Conservation (phyloP, 768 basidiomycete species). For the Pisolithus orientalis region DNA sequence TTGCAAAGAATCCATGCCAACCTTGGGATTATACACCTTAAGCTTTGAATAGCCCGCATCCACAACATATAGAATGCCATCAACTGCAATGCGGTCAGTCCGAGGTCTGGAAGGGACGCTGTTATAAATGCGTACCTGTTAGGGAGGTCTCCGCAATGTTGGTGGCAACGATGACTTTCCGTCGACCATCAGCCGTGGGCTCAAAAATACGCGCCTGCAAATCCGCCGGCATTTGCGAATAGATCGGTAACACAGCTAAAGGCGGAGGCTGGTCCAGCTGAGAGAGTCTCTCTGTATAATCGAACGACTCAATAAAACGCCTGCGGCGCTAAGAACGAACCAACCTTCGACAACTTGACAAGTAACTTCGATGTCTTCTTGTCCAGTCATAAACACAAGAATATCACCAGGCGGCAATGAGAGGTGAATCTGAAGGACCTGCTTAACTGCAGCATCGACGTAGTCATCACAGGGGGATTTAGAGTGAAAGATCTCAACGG, state of each 20-base stretch:
- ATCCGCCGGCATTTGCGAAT: slow-evolving; percentile 99
- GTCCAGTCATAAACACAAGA: slow-evolving; percentile 98
- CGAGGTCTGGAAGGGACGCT: background rate
- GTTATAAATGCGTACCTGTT: slow-evolving; percentile 51
- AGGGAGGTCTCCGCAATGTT: slow-evolving; percentile 99
- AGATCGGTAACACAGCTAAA: slow-evolving; percentile 91
- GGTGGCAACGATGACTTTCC: slow-evolving; percentile 97
- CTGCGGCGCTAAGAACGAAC: slow-evolving; percentile 9
- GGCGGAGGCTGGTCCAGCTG: slow-evolving; percentile 90
- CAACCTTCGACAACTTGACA: slow-evolving; percentile 89
- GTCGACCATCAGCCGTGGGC: slow-evolving; percentile 85
- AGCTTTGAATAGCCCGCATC: slow-evolving; percentile 96
- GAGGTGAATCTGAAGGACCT: slow-evolving; percentile 93
- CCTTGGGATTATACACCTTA: slow-evolving; percentile 98
- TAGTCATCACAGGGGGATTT: slow-evolving; percentile 99
- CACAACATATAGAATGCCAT: slow-evolving; percentile 95
- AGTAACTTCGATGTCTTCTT: slow-evolving; percentile 97
- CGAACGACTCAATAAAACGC: background rate
- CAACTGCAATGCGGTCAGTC: slow-evolving; percentile 47
- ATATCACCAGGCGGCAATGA: slow-evolving; percentile 92
- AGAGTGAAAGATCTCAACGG: slow-evolving; percentile 92
- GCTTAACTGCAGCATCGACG: slow-evolving; percentile 96
- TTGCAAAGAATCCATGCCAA: slow-evolving; percentile 98
- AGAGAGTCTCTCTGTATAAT: slow-evolving; percentile 67
- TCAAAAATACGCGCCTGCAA: slow-evolving; percentile 97